Evolutionary conservation across 1,284 basidiomycete species (phyloP), one percentile per base, ranked within the genome.

Genomic region (Melampsora americana): DNA sequence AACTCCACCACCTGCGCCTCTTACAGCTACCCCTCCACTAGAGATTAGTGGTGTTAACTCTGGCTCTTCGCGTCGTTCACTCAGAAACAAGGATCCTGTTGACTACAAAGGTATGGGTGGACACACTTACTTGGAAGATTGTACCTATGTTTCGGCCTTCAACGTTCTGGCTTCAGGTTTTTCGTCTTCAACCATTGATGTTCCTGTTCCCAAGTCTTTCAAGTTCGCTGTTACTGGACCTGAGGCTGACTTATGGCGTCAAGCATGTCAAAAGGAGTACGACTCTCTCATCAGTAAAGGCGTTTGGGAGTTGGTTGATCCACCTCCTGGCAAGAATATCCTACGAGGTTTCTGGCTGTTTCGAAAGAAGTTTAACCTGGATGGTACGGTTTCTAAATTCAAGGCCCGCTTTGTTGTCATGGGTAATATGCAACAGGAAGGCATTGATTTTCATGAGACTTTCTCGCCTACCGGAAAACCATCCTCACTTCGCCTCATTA

Each of bases 291-390:
- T 28, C 5, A 4, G 3, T 5, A 62, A 62, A 9, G 30, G n/a
- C 7, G 70, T 73, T 5, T 73, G 70, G 70, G 5, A 65, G 20
- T 11, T 66, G 4, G 61, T 73, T 26, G 12, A 32, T 20, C 35
- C 32, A 1, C 42, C 42, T 12, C 1, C 11, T 11, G 26, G 32
- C 0, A n/a, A 5, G 3, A 32, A 32, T 23, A 28, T 73, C 11
- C 46, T 66, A 30, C 23, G 32, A 12, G 39, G 35, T 14, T n/a
- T 73, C 26, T 73, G 61, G 62, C 39, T 73, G 11, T 73, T 66
- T 20, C 11, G 20, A 26, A 32, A 35, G 30, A 66, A 66, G 30
- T 32, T 39, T 18, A n/a, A 73, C 48, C 23, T 11, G 6, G 5
- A 53, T 11, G 46, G 62, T 5, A 53, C 26, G 2, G 16, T 59